These are phyloP conservation scores for Bromus sterilis DNA, from an alignment of 176 grass and related monocot genomes.

Conservation along the genomic window DNA sequence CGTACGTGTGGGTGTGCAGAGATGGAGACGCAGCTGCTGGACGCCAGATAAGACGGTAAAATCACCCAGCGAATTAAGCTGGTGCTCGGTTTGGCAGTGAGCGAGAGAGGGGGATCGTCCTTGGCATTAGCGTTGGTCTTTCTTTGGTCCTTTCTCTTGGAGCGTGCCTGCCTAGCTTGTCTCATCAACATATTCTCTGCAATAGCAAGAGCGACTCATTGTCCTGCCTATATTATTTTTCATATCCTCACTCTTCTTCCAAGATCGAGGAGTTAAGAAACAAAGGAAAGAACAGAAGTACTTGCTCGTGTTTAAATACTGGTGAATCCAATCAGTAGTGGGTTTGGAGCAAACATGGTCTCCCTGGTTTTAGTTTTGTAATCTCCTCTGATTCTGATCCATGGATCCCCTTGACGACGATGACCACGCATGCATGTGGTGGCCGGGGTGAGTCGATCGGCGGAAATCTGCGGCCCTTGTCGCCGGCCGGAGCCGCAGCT, in stretches of 20 bases:
- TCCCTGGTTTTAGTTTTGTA: neutral
- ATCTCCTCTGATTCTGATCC: neutral
- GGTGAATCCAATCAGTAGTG: neutral
- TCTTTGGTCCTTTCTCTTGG: neutral
- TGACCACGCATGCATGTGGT: neutral
- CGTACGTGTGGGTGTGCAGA: neutral
- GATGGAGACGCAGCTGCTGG: neutral
- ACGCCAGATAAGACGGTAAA: neutral
- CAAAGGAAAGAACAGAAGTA: neutral
- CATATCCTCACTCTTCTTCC: neutral
- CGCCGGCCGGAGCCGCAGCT: neutral
- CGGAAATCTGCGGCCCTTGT: neutral
- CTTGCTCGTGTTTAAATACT: neutral
- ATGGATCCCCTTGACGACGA: neutral
- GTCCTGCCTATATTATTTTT: neutral
- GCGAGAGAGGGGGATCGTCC: neutral
- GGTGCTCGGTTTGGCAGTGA: neutral
- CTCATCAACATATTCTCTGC: neutral
- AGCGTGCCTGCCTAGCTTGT: neutral
- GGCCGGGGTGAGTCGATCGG: neutral
- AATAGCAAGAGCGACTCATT: neutral
- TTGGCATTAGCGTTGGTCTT: constrained; percentile 2
- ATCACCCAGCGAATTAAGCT: neutral
- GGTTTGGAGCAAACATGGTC: neutral
- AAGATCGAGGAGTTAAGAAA: neutral